Conservation (phyloP, 129 eudicot species). For the Mikania micrantha region DNA sequence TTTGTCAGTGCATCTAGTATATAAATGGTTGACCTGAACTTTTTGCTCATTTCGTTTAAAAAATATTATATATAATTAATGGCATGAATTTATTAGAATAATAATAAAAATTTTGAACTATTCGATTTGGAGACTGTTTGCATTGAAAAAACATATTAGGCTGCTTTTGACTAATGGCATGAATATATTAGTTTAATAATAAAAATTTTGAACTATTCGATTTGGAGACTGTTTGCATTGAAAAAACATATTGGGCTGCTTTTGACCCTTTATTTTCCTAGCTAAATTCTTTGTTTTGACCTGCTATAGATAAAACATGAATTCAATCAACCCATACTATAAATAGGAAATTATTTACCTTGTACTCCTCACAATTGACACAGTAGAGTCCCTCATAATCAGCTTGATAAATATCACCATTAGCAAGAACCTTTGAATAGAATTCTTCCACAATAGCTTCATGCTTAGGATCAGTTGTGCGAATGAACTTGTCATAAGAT, state of each 20-base stretch:
- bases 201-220: background rate
- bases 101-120: background rate
- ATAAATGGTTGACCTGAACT: background rate
- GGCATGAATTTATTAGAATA: background rate
- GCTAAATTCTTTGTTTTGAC: background rate
- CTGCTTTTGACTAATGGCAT: too few species aligned
- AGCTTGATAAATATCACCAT: constrained; percentile 91
- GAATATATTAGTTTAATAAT: background rate
- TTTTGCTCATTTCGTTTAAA: background rate
- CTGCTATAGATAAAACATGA: background rate
- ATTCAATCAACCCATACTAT: background rate
- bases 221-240: background rate
- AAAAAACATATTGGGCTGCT: background rate
- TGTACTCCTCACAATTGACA: constrained; percentile 96
- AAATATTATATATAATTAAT: background rate
- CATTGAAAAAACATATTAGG: too few species aligned
- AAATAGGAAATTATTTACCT: constrained; percentile 39
- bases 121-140: background rate
- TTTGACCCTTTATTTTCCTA: background rate
- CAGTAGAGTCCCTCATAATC: constrained; percentile 97
- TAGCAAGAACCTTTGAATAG: constrained; percentile 75
- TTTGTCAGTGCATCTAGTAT: background rate
- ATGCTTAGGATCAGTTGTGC: constrained; percentile 84
- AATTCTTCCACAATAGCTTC: constrained; percentile 91
- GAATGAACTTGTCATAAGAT: constrained; percentile 85